These are phyloP conservation scores for Astrephomene gubernaculifera DNA, from an alignment of 139 green algal species.

Conservation along the genomic window DNA sequence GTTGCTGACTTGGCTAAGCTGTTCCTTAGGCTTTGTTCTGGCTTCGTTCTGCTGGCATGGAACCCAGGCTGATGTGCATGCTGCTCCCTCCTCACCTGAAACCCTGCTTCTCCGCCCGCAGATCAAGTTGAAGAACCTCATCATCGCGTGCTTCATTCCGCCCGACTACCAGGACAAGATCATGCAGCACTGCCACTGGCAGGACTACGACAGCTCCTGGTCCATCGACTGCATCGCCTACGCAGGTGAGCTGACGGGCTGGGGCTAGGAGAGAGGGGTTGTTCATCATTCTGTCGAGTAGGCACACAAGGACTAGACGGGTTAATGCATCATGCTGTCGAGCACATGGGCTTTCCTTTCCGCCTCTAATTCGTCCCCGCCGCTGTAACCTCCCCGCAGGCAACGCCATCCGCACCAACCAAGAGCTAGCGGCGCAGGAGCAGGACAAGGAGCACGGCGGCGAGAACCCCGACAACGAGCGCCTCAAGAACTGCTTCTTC, in stretches of 20 bases:
- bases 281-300: no score
- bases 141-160: conserved; percentile 83
- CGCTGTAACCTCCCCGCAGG: conserved; percentile 52
- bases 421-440: conserved; percentile 49
- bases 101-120: conserved; percentile 8
- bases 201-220: conserved; percentile 74
- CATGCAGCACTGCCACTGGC: conserved; percentile 77
- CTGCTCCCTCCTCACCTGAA: no score
- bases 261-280: no score
- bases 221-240: conserved; percentile 65
- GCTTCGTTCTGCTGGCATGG: no score
- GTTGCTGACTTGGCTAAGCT: no score
- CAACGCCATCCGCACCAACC: conserved; percentile 58
- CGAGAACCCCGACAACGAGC: conserved; percentile 32
- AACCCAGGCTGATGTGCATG: no score
- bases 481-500: conserved; percentile 58
- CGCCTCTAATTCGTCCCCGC: no score
- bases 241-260: no score
- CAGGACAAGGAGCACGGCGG: conserved; percentile 26
- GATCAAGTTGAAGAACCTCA: conserved; percentile 84
- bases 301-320: no score
- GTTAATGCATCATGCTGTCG: no score
- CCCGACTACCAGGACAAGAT: conserved; percentile 79
- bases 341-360: no score
- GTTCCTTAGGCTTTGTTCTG: no score